phyloP scores from a whole-genome alignment of 2,329 filamentous ascomycete genomes.

The Microcyclospora tardicrescens region DNA sequence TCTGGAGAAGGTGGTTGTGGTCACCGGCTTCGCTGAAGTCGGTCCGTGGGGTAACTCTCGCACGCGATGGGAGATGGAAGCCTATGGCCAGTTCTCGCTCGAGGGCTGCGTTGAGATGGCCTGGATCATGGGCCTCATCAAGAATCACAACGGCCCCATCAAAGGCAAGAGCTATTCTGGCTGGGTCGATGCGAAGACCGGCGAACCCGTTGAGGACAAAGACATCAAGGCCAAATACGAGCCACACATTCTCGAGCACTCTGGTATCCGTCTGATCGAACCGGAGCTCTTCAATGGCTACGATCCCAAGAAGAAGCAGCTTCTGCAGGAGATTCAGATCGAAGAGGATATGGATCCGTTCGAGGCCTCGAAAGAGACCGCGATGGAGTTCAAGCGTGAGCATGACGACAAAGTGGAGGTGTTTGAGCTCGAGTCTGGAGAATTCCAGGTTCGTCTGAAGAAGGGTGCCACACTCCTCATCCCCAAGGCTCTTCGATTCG shows the following conservation, averaged over 20 bases:
- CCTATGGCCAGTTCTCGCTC: slow-evolving; percentile 87
- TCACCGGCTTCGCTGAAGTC: slow-evolving; percentile 91
- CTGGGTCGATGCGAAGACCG: slow-evolving; percentile 90
- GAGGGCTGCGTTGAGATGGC: slow-evolving; percentile 99
- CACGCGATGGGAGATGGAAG: slow-evolving; percentile 99
- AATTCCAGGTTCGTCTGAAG: slow-evolving; percentile 87
- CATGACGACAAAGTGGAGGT: slow-evolving; percentile 96
- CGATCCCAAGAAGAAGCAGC: slow-evolving; percentile 95
- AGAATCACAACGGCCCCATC: slow-evolving; percentile 90
- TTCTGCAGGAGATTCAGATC: slow-evolving; percentile 94
- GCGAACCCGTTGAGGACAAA: slow-evolving; percentile 94
- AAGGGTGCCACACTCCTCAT: slow-evolving; percentile 93
- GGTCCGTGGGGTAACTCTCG: slow-evolving; percentile 98
- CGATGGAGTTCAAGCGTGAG: slow-evolving; percentile 91
- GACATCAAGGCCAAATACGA: slow-evolving; percentile 97
- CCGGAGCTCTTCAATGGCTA: slow-evolving; percentile 94
- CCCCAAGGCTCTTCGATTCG: slow-evolving; percentile 92
- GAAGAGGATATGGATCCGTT: slow-evolving; percentile 96
- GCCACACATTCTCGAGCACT: slow-evolving; percentile 90
- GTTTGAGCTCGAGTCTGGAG: slow-evolving; percentile 84
- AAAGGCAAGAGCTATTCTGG: slow-evolving; percentile 95
- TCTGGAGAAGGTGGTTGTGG: slow-evolving; percentile 92
- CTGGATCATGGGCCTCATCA: slow-evolving; percentile 99
- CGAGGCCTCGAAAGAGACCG: slow-evolving; percentile 92
- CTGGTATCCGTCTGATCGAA: slow-evolving; percentile 93